A percentile compares a stretch with the other conserved stretches of the same genome.
These are phyloP conservation scores for Funneliformis mosseae DNA, from an alignment of 192 early-diverging fungal genomes.

Conservation along the genomic window DNA sequence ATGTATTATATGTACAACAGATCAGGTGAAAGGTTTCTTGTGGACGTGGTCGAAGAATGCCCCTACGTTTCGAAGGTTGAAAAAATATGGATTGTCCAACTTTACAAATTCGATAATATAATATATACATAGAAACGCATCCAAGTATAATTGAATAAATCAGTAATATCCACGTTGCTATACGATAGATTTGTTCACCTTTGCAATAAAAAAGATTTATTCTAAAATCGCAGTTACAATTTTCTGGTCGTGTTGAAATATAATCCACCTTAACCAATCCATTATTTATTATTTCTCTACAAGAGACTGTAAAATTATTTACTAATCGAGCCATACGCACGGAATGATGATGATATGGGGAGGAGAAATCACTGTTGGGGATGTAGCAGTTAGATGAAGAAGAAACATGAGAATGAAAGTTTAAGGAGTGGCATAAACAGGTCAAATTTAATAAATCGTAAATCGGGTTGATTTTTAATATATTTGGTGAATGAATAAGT, in stretches of 20 bases:
- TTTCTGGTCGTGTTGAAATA: neutral
- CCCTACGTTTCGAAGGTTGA: neutral
- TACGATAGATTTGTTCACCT: neutral
- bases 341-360: neutral
- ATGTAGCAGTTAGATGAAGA: too few relatives aligned
- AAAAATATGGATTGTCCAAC: neutral
- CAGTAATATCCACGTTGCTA: neutral
- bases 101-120: neutral
- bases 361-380: neutral
- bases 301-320: neutral
- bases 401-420: too few relatives aligned
- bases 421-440: too few relatives aligned
- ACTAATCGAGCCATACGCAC: neutral
- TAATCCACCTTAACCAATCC: neutral
- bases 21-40: conserved; percentile 14
- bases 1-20: neutral
- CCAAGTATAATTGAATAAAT: neutral
- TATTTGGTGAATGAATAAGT: too few relatives aligned
- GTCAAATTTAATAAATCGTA: too few relatives aligned
- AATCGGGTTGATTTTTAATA: too few relatives aligned
- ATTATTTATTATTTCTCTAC: conserved; percentile 1
- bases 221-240: conserved; percentile 24
- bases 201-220: conserved; percentile 5
- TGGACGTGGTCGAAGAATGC: conserved; percentile 22
- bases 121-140: neutral